These are phyloP conservation scores for Starmerella potacharoeniae DNA, from an alignment of 805 yeast genomes.

Conservation along the genomic window DNA sequence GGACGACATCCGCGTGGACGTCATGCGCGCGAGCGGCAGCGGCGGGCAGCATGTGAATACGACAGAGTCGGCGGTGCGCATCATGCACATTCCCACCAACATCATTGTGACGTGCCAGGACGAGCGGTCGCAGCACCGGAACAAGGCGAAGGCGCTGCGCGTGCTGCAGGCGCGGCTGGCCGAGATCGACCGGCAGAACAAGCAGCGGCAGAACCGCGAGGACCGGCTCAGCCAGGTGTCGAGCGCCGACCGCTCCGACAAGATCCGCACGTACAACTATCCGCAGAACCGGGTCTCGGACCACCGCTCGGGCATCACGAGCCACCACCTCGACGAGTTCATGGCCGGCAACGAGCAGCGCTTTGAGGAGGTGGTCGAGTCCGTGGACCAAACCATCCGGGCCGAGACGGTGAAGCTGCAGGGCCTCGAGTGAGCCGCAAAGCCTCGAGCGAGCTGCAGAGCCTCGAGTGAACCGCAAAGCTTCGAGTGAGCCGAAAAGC, in stretches of 20 bases:
- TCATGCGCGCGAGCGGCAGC: slow-evolving; percentile 95
- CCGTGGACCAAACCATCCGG: slow-evolving; percentile 38
- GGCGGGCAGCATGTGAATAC: slow-evolving; percentile 98
- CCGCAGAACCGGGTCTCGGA: slow-evolving; percentile 91
- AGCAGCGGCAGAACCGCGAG: slow-evolving; percentile 50
- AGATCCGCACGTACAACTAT: slow-evolving; percentile 84
- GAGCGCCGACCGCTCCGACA: slow-evolving; percentile 82
- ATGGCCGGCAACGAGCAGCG: slow-evolving; percentile 40
- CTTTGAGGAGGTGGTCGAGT: slow-evolving; percentile 45
- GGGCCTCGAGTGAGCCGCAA: background rate
- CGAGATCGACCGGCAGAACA: slow-evolving; percentile 58
- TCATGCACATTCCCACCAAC: slow-evolving; percentile 87
- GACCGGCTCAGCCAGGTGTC: slow-evolving; percentile 74
- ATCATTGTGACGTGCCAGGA: slow-evolving; percentile 84
- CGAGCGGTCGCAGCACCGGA: slow-evolving; percentile 86
- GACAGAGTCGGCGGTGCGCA: slow-evolving; percentile 90
- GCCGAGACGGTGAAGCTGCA: slow-evolving; percentile 25
- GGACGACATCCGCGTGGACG: slow-evolving; percentile 83
- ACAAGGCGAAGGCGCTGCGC: slow-evolving; percentile 83
- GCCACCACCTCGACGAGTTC: slow-evolving; percentile 63
- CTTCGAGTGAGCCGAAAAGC: too few relatives aligned
- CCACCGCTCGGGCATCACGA: slow-evolving; percentile 72
- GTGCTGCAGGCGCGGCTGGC: slow-evolving; percentile 76
- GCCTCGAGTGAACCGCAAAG: too few relatives aligned
- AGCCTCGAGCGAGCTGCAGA: too few relatives aligned